Evolutionary conservation across 305 asterid species (phyloP).

Genomic region (Fraxinus dipetala): DNA sequence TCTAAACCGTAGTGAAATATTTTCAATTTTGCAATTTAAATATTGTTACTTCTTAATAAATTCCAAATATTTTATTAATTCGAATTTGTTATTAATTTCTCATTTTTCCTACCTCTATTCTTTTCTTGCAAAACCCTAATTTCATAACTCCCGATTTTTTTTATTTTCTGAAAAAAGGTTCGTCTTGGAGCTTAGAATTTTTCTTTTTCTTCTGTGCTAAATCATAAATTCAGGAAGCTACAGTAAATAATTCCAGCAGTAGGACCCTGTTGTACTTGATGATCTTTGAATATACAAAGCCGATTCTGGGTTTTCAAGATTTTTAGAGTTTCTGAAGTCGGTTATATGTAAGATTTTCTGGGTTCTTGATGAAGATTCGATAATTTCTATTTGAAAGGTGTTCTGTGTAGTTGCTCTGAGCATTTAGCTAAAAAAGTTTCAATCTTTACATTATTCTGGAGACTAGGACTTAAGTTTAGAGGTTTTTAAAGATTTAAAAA

Average conservation of each 20-base stretch:
- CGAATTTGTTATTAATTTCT: slow-evolving; percentile 30
- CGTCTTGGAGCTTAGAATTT: slow-evolving; percentile 3
- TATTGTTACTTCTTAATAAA: slow-evolving; percentile 48
- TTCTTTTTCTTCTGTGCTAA: slow-evolving; percentile 19
- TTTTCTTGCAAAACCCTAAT: slow-evolving; percentile 62
- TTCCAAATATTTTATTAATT: slow-evolving; percentile 38
- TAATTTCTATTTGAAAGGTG: slow-evolving; percentile 15
- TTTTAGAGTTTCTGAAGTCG: slow-evolving; percentile 35
- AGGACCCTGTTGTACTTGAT: slow-evolving; percentile 38
- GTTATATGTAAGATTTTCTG: slow-evolving; percentile 25
- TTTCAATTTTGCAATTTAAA: slow-evolving; percentile 65
- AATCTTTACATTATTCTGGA: slow-evolving; percentile 26
- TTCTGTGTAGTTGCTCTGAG: slow-evolving; percentile 22
- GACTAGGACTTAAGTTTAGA: slow-evolving; percentile 27
- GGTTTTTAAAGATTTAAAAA: slow-evolving; percentile 38
- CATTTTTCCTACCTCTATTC: slow-evolving; percentile 35
- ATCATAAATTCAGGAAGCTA: slow-evolving; percentile 23
- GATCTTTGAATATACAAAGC: slow-evolving; percentile 36
- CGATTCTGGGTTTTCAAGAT: slow-evolving; percentile 30
- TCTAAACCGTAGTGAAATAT: slow-evolving; percentile 77
- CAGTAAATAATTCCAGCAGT: slow-evolving; percentile 33
- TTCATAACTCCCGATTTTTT: slow-evolving; percentile 32
- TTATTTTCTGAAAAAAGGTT: slow-evolving; percentile 20
- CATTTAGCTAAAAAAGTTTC: slow-evolving; percentile 23
- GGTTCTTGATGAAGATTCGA: slow-evolving; percentile 17